phyloP scores from a whole-genome alignment of 306 rosid species.

The Vigna angularis region DNA sequence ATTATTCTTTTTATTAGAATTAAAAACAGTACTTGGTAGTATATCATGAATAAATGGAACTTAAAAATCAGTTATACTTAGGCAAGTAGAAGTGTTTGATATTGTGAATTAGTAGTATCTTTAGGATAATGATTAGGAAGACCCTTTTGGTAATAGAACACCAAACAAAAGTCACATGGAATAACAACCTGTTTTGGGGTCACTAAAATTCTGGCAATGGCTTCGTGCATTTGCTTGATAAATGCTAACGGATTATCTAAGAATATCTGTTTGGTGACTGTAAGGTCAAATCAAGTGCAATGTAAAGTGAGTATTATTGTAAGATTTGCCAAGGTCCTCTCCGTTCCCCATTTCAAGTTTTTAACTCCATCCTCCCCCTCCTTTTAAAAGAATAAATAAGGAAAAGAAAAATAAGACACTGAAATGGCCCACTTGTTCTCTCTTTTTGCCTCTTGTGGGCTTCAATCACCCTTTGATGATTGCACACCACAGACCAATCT shows the following conservation, averaged over 20 bases:
- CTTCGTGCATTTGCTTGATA: conserved; percentile 41
- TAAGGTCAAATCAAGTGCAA: conserved; percentile 65
- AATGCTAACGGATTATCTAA: conserved; percentile 43
- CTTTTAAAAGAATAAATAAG: conserved; percentile 38
- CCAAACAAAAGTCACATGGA: conserved; percentile 47
- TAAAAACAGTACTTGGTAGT: background rate
- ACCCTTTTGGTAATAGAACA: conserved; percentile 35
- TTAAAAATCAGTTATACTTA: background rate
- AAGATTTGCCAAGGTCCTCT: conserved; percentile 47
- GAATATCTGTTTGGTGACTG: conserved; percentile 54
- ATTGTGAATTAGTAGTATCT: background rate
- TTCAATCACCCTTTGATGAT: conserved; percentile 83
- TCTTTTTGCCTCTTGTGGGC: conserved; percentile 72
- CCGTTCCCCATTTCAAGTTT: conserved; percentile 41
- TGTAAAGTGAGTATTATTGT: conserved; percentile 66
- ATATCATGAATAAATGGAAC: background rate
- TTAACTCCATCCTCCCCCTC: conserved; percentile 27
- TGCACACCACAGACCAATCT: conserved; percentile 70
- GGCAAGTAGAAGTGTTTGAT: background rate
- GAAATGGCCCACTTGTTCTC: conserved; percentile 70
- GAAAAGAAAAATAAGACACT: conserved; percentile 14
- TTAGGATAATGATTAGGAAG: conserved; percentile 20
- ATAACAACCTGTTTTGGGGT: conserved; percentile 43
- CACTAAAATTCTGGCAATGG: conserved; percentile 28
- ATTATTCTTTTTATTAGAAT: background rate